These are phyloP conservation scores for Nitzschia sp. DNA, from an alignment of 108 stramenopile genomes.

Conservation along the genomic window DNA sequence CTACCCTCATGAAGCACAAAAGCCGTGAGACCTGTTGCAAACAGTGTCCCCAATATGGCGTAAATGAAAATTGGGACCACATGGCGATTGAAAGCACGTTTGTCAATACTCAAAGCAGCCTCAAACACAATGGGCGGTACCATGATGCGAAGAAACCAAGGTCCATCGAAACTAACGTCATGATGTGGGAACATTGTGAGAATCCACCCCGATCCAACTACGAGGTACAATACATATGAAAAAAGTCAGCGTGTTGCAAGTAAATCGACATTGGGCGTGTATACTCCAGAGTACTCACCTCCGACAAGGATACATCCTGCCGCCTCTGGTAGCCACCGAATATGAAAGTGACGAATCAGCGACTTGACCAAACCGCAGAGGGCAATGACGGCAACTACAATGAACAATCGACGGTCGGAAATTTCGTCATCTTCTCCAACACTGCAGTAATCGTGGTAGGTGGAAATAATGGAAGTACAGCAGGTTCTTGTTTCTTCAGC, in stretches of 20 bases:
- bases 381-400: constrained; percentile 80
- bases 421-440: constrained; percentile 71
- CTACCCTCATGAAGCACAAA: constrained; percentile 68
- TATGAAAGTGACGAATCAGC: constrained; percentile 78
- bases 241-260: neutral
- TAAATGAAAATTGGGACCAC: constrained; percentile 76
- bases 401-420: constrained; percentile 71
- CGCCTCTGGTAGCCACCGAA: constrained; percentile 84
- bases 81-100: constrained; percentile 70
- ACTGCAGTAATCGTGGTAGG: constrained; percentile 86
- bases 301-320: constrained; percentile 86
- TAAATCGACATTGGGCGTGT: neutral
- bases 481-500: constrained; percentile 78
- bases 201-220: constrained; percentile 69
- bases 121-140: constrained; percentile 92
- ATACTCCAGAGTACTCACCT: constrained; percentile 27
- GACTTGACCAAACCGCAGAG: constrained; percentile 85
- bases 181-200: constrained; percentile 70
- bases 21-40: constrained; percentile 74
- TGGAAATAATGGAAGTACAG: constrained; percentile 82
- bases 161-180: constrained; percentile 78
- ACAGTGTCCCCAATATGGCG: constrained; percentile 78
- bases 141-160: constrained; percentile 85
- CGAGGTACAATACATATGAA: no score
- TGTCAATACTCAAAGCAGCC: constrained; percentile 84